phyloP scores from a whole-genome alignment of 2,329 filamentous ascomycete genomes.

The Neophaeococcomyces aloes region DNA sequence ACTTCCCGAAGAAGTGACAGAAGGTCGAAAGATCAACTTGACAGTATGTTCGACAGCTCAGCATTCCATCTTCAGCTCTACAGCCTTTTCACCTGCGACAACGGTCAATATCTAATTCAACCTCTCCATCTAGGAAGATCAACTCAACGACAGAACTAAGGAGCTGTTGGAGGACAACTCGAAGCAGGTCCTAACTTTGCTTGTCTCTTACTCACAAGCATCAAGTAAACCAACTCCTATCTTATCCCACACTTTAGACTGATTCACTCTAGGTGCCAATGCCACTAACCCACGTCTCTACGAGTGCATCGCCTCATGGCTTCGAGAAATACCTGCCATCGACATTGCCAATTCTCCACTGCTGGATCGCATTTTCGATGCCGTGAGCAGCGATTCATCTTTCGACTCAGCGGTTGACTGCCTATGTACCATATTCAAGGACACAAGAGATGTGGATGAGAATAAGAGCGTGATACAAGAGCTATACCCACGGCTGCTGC shows the following conservation, averaged over 20 bases:
- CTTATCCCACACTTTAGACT: slow-evolving; percentile 7
- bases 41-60: slow-evolving; percentile 71
- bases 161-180: slow-evolving; percentile 89
- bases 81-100: slow-evolving; percentile 35
- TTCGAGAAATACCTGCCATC: slow-evolving; percentile 77
- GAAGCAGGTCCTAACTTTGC: slow-evolving; percentile 70
- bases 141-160: slow-evolving; percentile 71
- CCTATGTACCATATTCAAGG: slow-evolving; percentile 78
- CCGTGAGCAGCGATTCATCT: slow-evolving; percentile 62
- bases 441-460: slow-evolving; percentile 90
- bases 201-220: slow-evolving; percentile 84
- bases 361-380: slow-evolving; percentile 68
- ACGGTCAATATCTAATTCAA: slow-evolving; percentile 40
- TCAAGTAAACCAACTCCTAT: slow-evolving; percentile 55
- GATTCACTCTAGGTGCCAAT: slow-evolving; percentile 50
- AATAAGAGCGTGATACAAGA: slow-evolving; percentile 69
- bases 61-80: slow-evolving; percentile 31
- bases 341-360: slow-evolving; percentile 79
- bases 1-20: slow-evolving; percentile 94
- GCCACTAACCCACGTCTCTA: slow-evolving; percentile 80
- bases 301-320: slow-evolving; percentile 94
- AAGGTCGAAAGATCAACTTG: slow-evolving; percentile 98
- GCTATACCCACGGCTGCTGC: slow-evolving; percentile 70
- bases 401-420: slow-evolving; percentile 87
- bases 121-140: slow-evolving; percentile 69